Base-by-base conservation (phyloP, 345 rosid genomes). In the Laguncularia racemosa region DNA sequence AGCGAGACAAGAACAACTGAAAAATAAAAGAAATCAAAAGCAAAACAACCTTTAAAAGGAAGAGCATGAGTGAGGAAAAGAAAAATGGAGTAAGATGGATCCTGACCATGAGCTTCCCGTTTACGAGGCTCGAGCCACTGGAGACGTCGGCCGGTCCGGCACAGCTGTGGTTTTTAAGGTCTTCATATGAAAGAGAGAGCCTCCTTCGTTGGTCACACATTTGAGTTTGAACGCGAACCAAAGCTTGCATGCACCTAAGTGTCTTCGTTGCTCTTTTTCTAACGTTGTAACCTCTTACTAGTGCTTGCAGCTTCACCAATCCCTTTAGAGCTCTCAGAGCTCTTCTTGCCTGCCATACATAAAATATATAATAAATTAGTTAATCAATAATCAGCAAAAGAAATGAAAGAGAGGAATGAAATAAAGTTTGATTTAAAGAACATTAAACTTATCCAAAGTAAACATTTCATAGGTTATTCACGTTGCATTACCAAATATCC, bases 271-370 rank as follows among this genome's bases (percentile, higher is more conserved):
- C 89, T 74, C 82, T 80, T 71, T 75, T 85, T 50, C 97, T 73
- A 12, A 84, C 96, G 52, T 78, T 82, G 65, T 83, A 81, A 20
- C 97, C 97, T 75, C 97, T 84, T 61, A 88, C 95, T n/a, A 88
- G 59, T 9, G 96, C 97, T 78, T 91, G 97, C 49, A 91, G 84
- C 80, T 75, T 79, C 71, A 91, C 96, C 59, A 88, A 53, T 53
- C 91, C 97, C 70, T 78, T 81, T 51, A 85, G 71, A 19, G 96
- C 95, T 38, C 78, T 71, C 46, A 88, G 66, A 48, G 97, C 96
- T 66, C 78, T 85, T 78, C 84, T 61, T 43, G 95, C 97, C 97
- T 91, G 66, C 61, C 66, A 50, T 53, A 43, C 45, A 26, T 13
- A 6, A 50, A 45, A 53, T n/a, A n/a, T n/a, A n/a, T n/a, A n/a